Evolutionary conservation across 192 early-diverging fungal species (phyloP).

Genomic region (Gryganskiella cystojenkinii): DNA sequence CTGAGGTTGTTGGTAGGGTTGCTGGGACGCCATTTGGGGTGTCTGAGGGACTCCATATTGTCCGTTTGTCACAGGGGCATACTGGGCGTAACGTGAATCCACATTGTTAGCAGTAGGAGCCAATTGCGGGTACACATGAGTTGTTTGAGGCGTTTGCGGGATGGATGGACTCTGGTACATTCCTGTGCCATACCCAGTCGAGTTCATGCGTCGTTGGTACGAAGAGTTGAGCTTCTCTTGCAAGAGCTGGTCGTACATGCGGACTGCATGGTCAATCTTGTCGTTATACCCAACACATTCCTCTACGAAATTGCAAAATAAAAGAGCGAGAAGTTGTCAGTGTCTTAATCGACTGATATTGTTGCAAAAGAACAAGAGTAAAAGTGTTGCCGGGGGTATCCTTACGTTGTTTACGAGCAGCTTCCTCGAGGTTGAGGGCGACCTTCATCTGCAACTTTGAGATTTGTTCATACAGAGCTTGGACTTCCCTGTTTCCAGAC

Average conservation of each 20-base stretch:
- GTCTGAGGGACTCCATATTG: slow-evolving; percentile 13
- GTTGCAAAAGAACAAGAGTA: not conserved
- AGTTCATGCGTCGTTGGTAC: slow-evolving; percentile 39
- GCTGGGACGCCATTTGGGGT: slow-evolving; percentile 26
- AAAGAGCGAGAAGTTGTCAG: not conserved
- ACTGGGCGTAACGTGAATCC: slow-evolving; percentile 41
- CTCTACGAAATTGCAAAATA: slow-evolving; percentile 14
- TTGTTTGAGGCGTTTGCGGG: slow-evolving; percentile 32
- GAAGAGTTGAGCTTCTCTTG: slow-evolving; percentile 42
- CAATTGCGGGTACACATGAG: slow-evolving; percentile 37
- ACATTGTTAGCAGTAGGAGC: too few species aligned
- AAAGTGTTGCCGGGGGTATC: too few species aligned
- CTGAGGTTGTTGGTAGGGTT: slow-evolving; percentile 23
- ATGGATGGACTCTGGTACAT: slow-evolving; percentile 8
- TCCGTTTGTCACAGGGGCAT: slow-evolving; percentile 24
- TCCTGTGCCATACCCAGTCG: slow-evolving; percentile 8
- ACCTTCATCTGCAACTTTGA: slow-evolving; percentile 89
- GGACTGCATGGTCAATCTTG: slow-evolving; percentile 50
- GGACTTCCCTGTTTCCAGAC: slow-evolving; percentile 79
- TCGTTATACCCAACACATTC: slow-evolving; percentile 50
- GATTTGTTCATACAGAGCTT: slow-evolving; percentile 88
- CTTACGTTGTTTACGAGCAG: slow-evolving; percentile 80
- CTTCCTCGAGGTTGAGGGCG: slow-evolving; percentile 77
- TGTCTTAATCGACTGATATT: not conserved
- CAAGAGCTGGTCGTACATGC: slow-evolving; percentile 42